Conservation (phyloP, 78 protist species). For the Polysphondylium violaceum region DNA sequence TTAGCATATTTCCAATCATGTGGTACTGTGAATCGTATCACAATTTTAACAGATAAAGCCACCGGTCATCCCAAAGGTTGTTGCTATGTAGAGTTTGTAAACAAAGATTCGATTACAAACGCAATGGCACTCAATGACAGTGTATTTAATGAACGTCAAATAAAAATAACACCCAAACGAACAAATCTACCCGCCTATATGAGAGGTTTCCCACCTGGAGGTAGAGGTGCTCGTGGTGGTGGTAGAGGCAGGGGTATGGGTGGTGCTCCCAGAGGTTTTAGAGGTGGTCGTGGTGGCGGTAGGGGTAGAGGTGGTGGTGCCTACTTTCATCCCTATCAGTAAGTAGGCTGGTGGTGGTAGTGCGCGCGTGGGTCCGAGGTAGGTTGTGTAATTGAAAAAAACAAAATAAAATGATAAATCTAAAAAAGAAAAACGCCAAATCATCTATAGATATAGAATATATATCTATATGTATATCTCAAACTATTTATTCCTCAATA, state of each 20-base stretch:
- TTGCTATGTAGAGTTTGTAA: slow-evolving; percentile 89
- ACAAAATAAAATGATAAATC: not conserved
- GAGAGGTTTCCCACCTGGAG: slow-evolving; percentile 13
- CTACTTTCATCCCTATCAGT: slow-evolving; percentile 28
- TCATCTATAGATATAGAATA: not conserved
- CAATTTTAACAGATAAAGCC: slow-evolving; percentile 87
- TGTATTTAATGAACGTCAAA: slow-evolving; percentile 81
- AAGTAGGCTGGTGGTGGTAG: too few relatives aligned
- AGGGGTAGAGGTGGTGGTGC: slow-evolving; percentile 15
- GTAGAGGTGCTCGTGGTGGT: slow-evolving; percentile 64
- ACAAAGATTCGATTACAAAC: slow-evolving; percentile 66
- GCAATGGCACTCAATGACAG: slow-evolving; percentile 84
- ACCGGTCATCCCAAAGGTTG: slow-evolving; percentile 92
- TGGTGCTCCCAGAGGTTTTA: not conserved
- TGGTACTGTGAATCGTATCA: slow-evolving; percentile 91
- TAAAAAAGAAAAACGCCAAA: not conserved
- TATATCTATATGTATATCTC: too few relatives aligned
- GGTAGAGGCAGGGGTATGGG: slow-evolving; percentile 31
- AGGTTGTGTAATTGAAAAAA: slow-evolving; percentile 4
- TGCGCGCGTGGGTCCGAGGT: too few relatives aligned
- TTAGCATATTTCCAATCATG: slow-evolving; percentile 86
- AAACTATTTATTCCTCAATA: too few relatives aligned
- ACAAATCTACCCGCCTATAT: slow-evolving; percentile 61
- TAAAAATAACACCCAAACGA: slow-evolving; percentile 84
- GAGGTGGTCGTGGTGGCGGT: slow-evolving; percentile 61